Conservation (phyloP, 202 grass and related monocot genomes). For the Schoenoplectus tabernaemontani region DNA sequence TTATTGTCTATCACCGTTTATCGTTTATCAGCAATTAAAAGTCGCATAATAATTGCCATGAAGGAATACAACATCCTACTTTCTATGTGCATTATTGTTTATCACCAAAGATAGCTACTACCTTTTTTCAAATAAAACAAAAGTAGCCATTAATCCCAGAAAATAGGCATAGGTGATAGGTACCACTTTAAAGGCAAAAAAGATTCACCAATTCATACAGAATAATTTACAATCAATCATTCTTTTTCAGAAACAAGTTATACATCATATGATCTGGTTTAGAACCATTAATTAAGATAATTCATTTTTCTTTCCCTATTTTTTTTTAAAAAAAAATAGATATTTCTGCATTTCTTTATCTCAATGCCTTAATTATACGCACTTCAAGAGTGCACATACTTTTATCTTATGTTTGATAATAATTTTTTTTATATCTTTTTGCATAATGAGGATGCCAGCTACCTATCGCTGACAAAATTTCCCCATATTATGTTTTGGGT, state of each 20-base stretch:
- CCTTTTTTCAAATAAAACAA: neutral
- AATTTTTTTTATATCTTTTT: neutral
- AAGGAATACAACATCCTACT: neutral
- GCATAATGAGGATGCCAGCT: too few species aligned
- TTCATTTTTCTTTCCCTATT: too few species aligned
- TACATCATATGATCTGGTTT: neutral
- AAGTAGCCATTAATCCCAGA: neutral
- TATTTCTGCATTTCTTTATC: neutral
- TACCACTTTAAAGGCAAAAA: conserved; percentile 4
- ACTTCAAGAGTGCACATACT: neutral
- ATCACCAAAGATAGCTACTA: neutral
- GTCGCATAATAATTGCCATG: neutral
- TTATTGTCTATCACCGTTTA: conserved; percentile 3
- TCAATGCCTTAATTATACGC: neutral
- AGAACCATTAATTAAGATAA: neutral
- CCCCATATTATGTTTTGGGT: too few species aligned
- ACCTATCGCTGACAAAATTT: too few species aligned
- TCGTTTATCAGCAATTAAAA: neutral
- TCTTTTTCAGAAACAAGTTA: neutral
- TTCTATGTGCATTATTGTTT: conserved; percentile 7
- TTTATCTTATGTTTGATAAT: neutral
- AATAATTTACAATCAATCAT: neutral
- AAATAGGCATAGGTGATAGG: neutral
- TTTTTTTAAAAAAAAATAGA: neutral
- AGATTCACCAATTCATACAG: neutral